These are phyloP conservation scores for Histomonas meleagridis DNA, from an alignment of 208 protist species.

Conservation along the genomic window DNA sequence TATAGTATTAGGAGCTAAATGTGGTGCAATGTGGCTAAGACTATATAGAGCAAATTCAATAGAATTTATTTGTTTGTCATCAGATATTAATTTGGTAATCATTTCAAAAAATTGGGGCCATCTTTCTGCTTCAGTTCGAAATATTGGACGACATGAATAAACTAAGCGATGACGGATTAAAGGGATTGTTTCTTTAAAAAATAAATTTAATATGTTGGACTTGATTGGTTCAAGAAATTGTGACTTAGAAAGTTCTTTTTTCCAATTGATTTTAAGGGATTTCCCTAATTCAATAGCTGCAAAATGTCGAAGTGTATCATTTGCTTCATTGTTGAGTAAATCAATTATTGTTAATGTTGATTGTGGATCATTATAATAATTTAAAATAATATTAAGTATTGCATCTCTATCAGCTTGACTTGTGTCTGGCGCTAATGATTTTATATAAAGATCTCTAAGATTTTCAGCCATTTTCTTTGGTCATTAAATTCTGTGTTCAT, in stretches of 20 bases:
- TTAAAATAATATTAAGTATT: not conserved
- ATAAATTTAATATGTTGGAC: not conserved
- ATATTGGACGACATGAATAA: not conserved
- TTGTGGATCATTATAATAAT: not conserved
- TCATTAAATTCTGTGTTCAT: not conserved
- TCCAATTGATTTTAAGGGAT: not conserved
- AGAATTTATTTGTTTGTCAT: not conserved
- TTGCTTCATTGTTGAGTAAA: not conserved
- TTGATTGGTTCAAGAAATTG: not conserved
- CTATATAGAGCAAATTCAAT: not conserved
- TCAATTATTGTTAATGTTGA: not conserved
- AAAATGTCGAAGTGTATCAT: not conserved
- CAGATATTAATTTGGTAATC: not conserved
- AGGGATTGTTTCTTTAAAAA: not conserved
- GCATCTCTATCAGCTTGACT: not conserved
- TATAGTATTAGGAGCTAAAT: not conserved
- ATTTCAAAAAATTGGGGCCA: not conserved
- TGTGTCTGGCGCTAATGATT: not conserved
- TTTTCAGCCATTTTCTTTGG: not conserved
- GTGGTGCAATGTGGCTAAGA: not conserved
- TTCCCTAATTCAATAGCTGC: not conserved
- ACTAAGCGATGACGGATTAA: not conserved
- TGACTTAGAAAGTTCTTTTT: not conserved
- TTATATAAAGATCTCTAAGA: not conserved
- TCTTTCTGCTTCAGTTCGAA: not conserved